Evolutionary conservation across 257 asterid species (phyloP).

Genomic region (Catharanthus roseus): DNA sequence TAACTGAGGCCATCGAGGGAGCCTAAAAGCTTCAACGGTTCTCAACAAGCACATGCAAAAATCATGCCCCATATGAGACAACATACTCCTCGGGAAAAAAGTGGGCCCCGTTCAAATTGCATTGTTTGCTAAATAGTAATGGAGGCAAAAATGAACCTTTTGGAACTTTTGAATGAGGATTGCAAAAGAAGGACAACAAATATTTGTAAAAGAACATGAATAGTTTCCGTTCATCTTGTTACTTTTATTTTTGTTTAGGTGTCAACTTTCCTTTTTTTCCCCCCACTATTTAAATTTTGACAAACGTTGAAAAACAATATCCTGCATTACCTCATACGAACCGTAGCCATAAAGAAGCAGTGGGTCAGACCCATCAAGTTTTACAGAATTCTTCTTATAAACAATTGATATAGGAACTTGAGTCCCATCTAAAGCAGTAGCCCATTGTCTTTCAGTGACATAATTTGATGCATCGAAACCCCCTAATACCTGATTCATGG

Average conservation of each 20-base stretch:
- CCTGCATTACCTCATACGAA: conserved; percentile 76
- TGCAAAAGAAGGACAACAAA: not conserved
- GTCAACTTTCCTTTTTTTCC: not conserved
- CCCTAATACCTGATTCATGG: conserved; percentile 59
- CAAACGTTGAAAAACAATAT: not conserved
- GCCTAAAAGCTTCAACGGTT: not conserved
- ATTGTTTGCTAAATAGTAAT: not conserved
- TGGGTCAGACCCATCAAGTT: conserved; percentile 86
- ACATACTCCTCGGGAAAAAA: not conserved
- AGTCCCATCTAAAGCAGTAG: conserved; percentile 81
- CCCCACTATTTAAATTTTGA: not conserved
- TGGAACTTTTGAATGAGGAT: not conserved
- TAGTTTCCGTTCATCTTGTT: not conserved
- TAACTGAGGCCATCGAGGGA: not conserved
- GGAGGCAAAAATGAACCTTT: not conserved
- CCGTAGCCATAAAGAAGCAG: conserved; percentile 93
- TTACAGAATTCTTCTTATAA: conserved; percentile 63
- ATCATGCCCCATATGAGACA: not conserved
- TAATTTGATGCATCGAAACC: conserved; percentile 79
- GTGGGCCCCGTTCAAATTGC: not conserved
- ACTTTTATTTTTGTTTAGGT: not conserved
- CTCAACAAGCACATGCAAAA: not conserved
- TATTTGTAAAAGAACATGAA: not conserved
- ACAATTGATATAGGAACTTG: conserved; percentile 75
- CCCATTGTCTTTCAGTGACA: conserved; percentile 85